Evolutionary conservation across 345 rosid species (phyloP).

Genomic region (Murraya paniculata): DNA sequence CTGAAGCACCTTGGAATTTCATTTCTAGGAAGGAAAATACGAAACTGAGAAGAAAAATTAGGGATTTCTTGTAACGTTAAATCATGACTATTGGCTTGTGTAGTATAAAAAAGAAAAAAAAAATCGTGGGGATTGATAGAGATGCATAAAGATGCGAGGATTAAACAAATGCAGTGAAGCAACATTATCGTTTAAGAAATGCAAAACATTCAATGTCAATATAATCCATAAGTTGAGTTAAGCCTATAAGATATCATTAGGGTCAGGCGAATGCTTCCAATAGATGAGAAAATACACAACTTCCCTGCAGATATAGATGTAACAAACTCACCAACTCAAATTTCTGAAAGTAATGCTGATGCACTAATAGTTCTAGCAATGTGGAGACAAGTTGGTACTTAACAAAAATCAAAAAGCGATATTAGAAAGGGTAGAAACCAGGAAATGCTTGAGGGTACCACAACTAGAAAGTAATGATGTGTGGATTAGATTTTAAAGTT

Average conservation of each 20-base stretch:
- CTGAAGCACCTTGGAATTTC: conserved; percentile 18
- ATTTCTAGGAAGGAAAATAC: conserved; percentile 10
- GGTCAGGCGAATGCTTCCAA: too few relatives aligned
- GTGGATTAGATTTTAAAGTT: too few relatives aligned
- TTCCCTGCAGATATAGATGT: neutral
- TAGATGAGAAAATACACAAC: neutral
- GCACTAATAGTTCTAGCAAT: neutral
- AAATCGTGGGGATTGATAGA: too few relatives aligned
- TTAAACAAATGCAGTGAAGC: too few relatives aligned
- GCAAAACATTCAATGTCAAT: too few relatives aligned
- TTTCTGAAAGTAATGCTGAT: neutral
- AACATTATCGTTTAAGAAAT: too few relatives aligned
- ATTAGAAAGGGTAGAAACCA: too few relatives aligned
- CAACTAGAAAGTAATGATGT: neutral
- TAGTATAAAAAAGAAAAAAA: too few relatives aligned
- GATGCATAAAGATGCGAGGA: too few relatives aligned
- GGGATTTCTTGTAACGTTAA: neutral
- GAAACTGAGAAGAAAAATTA: neutral
- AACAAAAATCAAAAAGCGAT: neutral
- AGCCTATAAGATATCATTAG: too few relatives aligned
- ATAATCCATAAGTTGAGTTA: too few relatives aligned
- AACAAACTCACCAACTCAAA: neutral
- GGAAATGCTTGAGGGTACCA: neutral
- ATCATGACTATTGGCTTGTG: neutral
- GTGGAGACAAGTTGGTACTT: neutral